Base-by-base conservation (phyloP, 2,329 filamentous ascomycete genomes). In the Fusarium transvaalense region DNA sequence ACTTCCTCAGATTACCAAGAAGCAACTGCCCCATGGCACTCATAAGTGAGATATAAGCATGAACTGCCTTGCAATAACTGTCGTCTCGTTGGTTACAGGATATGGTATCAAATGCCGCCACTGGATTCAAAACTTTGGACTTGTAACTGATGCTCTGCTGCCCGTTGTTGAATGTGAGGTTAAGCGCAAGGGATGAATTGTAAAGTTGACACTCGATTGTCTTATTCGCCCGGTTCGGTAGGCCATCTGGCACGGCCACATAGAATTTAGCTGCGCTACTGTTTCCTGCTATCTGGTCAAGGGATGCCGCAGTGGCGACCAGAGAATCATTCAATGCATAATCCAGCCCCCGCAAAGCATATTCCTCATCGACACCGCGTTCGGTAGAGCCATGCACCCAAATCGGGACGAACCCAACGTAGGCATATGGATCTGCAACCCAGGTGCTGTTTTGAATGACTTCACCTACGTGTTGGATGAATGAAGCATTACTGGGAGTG, bases 151-250 rank as follows among this genome's bases (percentile, higher is more conserved):
- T 37, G 1, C 37, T 10, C 3, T 67, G 63, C 4, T 42, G 21
- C 0, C 64, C 46, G 5, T 68, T 64, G 14, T 29, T 14, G n/a
- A 63, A 68, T 0, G 31, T 25, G 1, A 68, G 53, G 6, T 66
- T 42, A 4, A 50, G 10, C 2, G 48, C 13, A 32, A 31, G 59
- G 0, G 64, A 63, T 3, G 64, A 51, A 9, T 68, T 68, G 0
- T 59, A 32, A 14, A 68, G 63, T 0, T 31, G 15, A 8, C 65
- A 68, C 10, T 53, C 48, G 3, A 56, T 34, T 4, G 45, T 23
- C 17, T 32, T 48, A 6, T 39, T 65, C 3, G 46, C 51, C 14
- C 10, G 55, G 6, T 19, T 14, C 8, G 1, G 5, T 0, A 17
- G 21, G 2, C 4, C 32, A n/a, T n/a, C 19, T 0, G 62, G 62